Percentiles rank a stretch among this genome's conserved stretches.
Conservation (phyloP, 2,329 filamentous ascomycete genomes). For the Neonectria neomacrospora region DNA sequence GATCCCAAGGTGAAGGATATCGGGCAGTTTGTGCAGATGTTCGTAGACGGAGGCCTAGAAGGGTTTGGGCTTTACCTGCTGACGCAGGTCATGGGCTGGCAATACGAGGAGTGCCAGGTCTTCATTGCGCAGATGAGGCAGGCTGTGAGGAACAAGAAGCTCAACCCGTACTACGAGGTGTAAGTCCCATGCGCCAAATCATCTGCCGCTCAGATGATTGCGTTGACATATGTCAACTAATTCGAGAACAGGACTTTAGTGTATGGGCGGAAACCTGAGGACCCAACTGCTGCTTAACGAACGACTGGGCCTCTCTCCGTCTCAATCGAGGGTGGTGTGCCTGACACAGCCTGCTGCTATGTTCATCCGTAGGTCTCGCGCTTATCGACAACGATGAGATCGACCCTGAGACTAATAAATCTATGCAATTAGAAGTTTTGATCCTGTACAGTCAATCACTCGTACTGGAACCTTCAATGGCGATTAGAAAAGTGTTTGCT, state of each 20-base stretch:
- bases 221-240: slow-evolving; percentile 5
- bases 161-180: slow-evolving; percentile 30
- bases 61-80: slow-evolving; percentile 25
- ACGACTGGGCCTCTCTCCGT: not conserved
- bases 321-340: too few relatives aligned
- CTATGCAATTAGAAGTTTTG: too few relatives aligned
- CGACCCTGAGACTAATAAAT: too few relatives aligned
- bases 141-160: slow-evolving; percentile 27
- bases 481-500: too few relatives aligned
- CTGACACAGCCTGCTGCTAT: too few relatives aligned
- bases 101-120: slow-evolving; percentile 27
- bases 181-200: slow-evolving; percentile 15
- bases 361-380: too few relatives aligned
- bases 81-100: slow-evolving; percentile 28
- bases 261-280: slow-evolving; percentile 25
- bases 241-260: slow-evolving; percentile 21
- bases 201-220: not conserved
- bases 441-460: too few relatives aligned
- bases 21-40: slow-evolving; percentile 29
- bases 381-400: too few relatives aligned
- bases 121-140: slow-evolving; percentile 31
- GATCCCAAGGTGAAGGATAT: slow-evolving; percentile 30
- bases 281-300: not conserved
- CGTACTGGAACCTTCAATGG: too few relatives aligned
- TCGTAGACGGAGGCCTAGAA: slow-evolving; percentile 26